phyloP scores from a whole-genome alignment of 2,329 filamentous ascomycete species.

The Thielaviopsis euricoi region DNA sequence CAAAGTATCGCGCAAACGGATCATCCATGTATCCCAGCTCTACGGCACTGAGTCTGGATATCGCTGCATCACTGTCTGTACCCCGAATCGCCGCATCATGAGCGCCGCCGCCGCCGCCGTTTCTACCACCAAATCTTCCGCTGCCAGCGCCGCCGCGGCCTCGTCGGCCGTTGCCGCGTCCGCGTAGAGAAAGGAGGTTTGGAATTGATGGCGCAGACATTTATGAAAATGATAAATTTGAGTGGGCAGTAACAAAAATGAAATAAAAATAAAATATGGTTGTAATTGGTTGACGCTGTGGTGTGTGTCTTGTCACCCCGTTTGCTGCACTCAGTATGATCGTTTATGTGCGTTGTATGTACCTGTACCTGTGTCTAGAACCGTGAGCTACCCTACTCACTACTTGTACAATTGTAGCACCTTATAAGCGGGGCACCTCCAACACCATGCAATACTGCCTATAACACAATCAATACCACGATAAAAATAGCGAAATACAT shows the following conservation, averaged over 20 bases:
- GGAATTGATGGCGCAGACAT: constrained; percentile 67
- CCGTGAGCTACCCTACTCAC: background rate
- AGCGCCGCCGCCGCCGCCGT: constrained; percentile 18
- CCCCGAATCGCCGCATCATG: constrained; percentile 68
- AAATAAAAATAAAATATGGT: background rate
- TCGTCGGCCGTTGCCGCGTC: constrained; percentile 21
- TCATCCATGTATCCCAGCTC: constrained; percentile 73
- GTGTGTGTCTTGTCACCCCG: too few relatives aligned
- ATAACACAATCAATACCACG: too few relatives aligned
- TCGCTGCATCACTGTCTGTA: constrained; percentile 82
- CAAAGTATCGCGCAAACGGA: constrained; percentile 57
- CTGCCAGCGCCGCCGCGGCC: constrained; percentile 23
- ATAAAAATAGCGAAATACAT: background rate
- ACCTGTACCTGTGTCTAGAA: too few relatives aligned
- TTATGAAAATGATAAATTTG: background rate
- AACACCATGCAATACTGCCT: too few relatives aligned
- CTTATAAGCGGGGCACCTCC: background rate
- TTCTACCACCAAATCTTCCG: constrained; percentile 14
- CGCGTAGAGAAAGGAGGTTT: constrained; percentile 49
- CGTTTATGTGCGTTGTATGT: too few relatives aligned
- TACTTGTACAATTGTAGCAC: background rate
- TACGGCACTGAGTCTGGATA: constrained; percentile 79
- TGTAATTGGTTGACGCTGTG: background rate
- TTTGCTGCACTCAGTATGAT: background rate
- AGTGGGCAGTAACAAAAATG: background rate